Evolutionary conservation across 768 basidiomycete genomes (phyloP), one percentile per base, ranked within the genome.

Genomic region (Sarcomyxa edulis): DNA sequence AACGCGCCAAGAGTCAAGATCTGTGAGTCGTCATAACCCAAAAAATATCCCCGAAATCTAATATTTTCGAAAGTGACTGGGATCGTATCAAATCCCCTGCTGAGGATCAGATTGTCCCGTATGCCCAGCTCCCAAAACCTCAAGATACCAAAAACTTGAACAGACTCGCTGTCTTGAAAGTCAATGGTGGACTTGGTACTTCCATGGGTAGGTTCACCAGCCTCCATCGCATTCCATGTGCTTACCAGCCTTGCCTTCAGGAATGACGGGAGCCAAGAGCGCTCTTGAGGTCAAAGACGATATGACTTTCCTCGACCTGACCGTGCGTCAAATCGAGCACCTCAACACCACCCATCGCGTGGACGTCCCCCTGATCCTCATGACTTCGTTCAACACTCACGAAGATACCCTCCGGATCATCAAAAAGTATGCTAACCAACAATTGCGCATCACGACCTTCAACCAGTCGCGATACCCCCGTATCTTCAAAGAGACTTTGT

Each of bases 341-440:
- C 81, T 95, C 56, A 93, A 94, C 73, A 85, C 81, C 37, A 75
- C 78, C 34, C 69, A 78, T 56, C 78, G 77, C 47, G 84, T 89
- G 62, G 85, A 96, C 64, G 89, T 95, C 31, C 93, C 91, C n/a
- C 84, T 96, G 61, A 86, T 96, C 66, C 80, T 97, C 55, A 95
- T 96, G 95, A 96, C 93, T 56, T 95, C 91, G 40, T 97, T 98
- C 76, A 95, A 95, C 72, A 97, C 94, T 14, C 88, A 93, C 59
- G 90, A 96, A 25, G 93, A 97, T 61, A 95, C 94, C 35, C 80
- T 89, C 46, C 85, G 89, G 49, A 90, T 96, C 73, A 91, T 94
- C 65, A 91, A 96, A 63, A 96, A 95, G 68, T 96, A 96, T 61
- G 81, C 84, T 35, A 88, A 92, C 68, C 92, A 94, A 68, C 89